Evolutionary conservation across 2,329 filamentous ascomycete genomes (phyloP).

Genomic region (Cryphonectria parasitica): DNA sequence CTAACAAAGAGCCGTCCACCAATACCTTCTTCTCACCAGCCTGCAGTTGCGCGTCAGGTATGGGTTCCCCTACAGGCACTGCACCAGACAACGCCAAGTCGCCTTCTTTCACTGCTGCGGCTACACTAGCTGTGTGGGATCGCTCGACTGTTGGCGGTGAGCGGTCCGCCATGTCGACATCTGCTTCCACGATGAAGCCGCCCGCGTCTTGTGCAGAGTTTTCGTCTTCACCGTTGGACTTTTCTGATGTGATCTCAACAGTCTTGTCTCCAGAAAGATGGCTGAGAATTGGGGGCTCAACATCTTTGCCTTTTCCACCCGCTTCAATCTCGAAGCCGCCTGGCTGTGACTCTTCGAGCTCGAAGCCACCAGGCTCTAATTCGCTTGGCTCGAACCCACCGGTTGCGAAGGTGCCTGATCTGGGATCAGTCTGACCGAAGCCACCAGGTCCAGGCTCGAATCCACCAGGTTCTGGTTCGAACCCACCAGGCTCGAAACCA

Average conservation of each 20-base stretch:
- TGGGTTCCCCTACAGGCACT: background rate
- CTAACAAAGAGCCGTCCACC: background rate
- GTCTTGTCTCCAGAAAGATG: background rate
- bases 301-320: constrained; percentile 13
- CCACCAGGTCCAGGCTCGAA: constrained; percentile 10
- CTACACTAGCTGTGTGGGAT: background rate
- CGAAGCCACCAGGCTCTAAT: constrained; percentile 11
- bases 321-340: constrained; percentile 7
- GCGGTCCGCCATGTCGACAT: constrained; percentile 9
- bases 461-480: constrained; percentile 16
- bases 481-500: constrained; percentile 12
- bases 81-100: background rate
- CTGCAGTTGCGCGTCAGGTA: background rate
- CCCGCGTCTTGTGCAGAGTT: constrained; percentile 14
- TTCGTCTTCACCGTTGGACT: constrained; percentile 7
- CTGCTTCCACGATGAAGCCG: constrained; percentile 26
- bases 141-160: background rate
- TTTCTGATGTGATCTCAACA: background rate
- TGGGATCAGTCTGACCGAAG: background rate
- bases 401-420: background rate
- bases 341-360: constrained; percentile 25
- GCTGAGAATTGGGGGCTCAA: background rate
- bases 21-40: background rate
- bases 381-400: constrained; percentile 14
- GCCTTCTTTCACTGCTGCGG: background rate